phyloP scores from a whole-genome alignment of 371 early-diverging fungal species.

The Blyttiomyces sp. region DNA sequence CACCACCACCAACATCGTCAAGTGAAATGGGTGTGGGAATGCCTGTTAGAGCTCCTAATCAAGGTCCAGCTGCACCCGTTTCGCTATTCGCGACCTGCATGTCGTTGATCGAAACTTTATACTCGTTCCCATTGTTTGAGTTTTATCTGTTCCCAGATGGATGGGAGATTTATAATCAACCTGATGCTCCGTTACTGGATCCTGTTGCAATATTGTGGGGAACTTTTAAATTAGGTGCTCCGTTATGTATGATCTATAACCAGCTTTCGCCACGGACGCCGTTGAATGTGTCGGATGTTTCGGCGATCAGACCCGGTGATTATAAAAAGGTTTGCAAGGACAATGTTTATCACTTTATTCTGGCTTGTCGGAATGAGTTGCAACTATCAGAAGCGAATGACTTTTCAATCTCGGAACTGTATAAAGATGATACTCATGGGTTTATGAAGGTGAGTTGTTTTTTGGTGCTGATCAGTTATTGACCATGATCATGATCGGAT shows the following conservation, averaged over 20 bases:
- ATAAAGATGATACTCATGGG: slow-evolving; percentile 90
- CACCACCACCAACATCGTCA: too few relatives aligned
- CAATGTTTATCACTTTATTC: slow-evolving; percentile 73
- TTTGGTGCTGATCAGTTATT: too few relatives aligned
- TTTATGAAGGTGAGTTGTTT: slow-evolving; percentile 79
- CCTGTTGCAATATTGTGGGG: slow-evolving; percentile 85
- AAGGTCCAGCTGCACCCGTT: too few relatives aligned
- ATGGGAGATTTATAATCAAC: slow-evolving; percentile 19
- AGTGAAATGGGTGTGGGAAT: too few relatives aligned
- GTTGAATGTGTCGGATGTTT: slow-evolving; percentile 41
- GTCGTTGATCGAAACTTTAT: slow-evolving; percentile 40
- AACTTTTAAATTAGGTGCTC: slow-evolving; percentile 85
- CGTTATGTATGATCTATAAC: slow-evolving; percentile 82
- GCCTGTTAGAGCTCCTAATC: too few relatives aligned
- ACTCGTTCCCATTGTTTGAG: slow-evolving; percentile 44
- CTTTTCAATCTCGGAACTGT: slow-evolving; percentile 83
- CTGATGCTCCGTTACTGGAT: slow-evolving; percentile 45
- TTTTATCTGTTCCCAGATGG: slow-evolving; percentile 47
- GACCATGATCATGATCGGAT: too few relatives aligned
- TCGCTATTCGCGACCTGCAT: slow-evolving; percentile 44
- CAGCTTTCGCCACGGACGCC: slow-evolving; percentile 58
- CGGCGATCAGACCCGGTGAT: slow-evolving; percentile 40
- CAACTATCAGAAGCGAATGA: slow-evolving; percentile 71
- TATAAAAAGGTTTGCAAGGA: slow-evolving; percentile 77
- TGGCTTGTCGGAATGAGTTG: slow-evolving; percentile 68